phyloP scores from a whole-genome alignment of 371 early-diverging fungal species.

The Chytridium lagenaria region DNA sequence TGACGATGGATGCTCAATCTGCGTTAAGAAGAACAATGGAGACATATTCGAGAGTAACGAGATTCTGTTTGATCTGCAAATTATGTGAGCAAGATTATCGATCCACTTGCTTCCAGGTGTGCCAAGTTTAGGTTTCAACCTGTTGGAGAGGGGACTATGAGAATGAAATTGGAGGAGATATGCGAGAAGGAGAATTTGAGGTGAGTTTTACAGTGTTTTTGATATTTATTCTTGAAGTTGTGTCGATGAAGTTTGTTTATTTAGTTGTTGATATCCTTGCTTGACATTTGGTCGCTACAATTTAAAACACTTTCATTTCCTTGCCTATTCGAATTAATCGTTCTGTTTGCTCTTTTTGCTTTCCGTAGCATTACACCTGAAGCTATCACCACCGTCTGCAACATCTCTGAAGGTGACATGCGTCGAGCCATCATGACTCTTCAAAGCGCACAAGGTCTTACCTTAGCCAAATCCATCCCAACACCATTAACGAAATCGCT shows the following conservation, averaged over 20 bases:
- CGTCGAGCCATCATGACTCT: constrained; percentile 90
- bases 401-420: constrained; percentile 87
- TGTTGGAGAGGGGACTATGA: constrained; percentile 62
- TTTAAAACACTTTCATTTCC: no score
- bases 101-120: constrained; percentile 94
- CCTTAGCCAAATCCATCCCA: constrained; percentile 61
- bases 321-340: not conserved
- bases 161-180: constrained; percentile 68
- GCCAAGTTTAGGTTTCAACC: constrained; percentile 95
- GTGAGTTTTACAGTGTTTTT: constrained; percentile 19
- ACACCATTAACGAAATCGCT: constrained; percentile 77
- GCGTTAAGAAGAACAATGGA: constrained; percentile 99
- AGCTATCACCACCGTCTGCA: constrained; percentile 75
- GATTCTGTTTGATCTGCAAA: constrained; percentile 99
- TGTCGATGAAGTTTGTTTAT: not conserved
- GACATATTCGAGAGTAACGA: constrained; percentile 90
- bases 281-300: no score
- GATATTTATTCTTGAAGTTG: not conserved
- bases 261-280: not conserved
- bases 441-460: constrained; percentile 80
- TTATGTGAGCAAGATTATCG: constrained; percentile 93
- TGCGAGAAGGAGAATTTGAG: constrained; percentile 71
- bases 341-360: constrained; percentile 1
- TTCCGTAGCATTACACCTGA: constrained; percentile 13
- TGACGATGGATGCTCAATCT: constrained; percentile 98